Percentiles rank a stretch among this genome's conserved stretches.
phyloP scores from a whole-genome alignment of 2,329 filamentous ascomycete species.

The Dothistroma septosporum region DNA sequence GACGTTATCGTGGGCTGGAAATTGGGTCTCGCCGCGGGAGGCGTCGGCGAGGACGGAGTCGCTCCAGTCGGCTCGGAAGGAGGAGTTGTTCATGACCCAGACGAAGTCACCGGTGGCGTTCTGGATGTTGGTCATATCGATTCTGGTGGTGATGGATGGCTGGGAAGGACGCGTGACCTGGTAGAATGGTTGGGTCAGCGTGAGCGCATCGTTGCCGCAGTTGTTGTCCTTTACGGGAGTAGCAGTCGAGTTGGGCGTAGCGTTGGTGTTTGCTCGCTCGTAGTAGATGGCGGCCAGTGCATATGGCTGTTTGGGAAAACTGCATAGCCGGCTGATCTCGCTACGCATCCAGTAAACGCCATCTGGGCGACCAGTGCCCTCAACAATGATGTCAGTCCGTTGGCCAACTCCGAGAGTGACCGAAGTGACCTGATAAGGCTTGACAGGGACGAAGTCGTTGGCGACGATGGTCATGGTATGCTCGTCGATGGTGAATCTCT shows the following conservation, averaged over 20 bases:
- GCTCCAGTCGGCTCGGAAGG: slow-evolving; percentile 49
- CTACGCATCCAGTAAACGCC: slow-evolving; percentile 37
- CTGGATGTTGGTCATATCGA: slow-evolving; percentile 46
- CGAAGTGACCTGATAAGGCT: slow-evolving; percentile 38
- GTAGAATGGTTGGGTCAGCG: slow-evolving; percentile 50
- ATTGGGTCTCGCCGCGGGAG: slow-evolving; percentile 32
- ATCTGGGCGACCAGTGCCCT: slow-evolving; percentile 26
- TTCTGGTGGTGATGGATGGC: slow-evolving; percentile 32
- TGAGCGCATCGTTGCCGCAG: slow-evolving; percentile 57
- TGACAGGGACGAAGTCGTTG: slow-evolving; percentile 40
- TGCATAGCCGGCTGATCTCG: slow-evolving; percentile 16
- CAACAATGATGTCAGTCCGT: slow-evolving; percentile 45
- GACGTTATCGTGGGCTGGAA: slow-evolving; percentile 29
- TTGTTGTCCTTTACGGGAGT: slow-evolving; percentile 44
- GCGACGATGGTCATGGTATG: slow-evolving; percentile 42
- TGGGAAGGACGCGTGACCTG: slow-evolving; percentile 40
- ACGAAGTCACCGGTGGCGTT: slow-evolving; percentile 49
- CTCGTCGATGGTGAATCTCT: slow-evolving; percentile 46
- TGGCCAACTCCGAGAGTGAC: slow-evolving; percentile 57
- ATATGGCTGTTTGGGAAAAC: slow-evolving; percentile 26
- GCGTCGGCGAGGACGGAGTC: slow-evolving; percentile 35
- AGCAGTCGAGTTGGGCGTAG: slow-evolving; percentile 39
- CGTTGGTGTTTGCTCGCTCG: slow-evolving; percentile 50
- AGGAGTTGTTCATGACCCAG: slow-evolving; percentile 51
- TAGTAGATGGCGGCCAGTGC: slow-evolving; percentile 64